Conservation (phyloP, 495 filamentous ascomycete species). For the Xylaria grammica region DNA sequence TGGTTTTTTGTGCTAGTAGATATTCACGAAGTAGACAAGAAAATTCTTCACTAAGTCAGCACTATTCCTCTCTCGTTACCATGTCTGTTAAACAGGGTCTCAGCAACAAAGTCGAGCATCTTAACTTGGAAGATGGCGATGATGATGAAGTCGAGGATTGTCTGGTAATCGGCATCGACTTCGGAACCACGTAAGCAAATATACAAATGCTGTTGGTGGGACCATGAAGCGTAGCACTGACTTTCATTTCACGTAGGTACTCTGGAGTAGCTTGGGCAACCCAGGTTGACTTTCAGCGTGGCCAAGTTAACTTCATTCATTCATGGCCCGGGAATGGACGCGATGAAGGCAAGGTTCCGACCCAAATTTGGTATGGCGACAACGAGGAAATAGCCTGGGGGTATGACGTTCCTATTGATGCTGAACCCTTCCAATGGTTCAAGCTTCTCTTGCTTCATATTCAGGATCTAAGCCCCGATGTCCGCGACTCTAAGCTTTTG, state of each 20-base stretch:
- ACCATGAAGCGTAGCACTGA: background rate
- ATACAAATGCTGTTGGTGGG: no score
- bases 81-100: no score
- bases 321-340: constrained; percentile 28
- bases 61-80: no score
- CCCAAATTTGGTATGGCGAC: constrained; percentile 27
- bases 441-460: constrained; percentile 35
- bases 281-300: constrained; percentile 19
- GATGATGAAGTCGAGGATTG: background rate
- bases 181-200: constrained; percentile 35
- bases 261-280: constrained; percentile 35
- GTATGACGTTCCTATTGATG: constrained; percentile 27
- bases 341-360: constrained; percentile 33
- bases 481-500: constrained; percentile 18
- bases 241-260: constrained; percentile 29
- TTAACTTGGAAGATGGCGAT: background rate
- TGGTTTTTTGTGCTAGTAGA: no score
- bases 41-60: no score
- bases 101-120: background rate
- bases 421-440: constrained; percentile 36
- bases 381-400: constrained; percentile 29
- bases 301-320: constrained; percentile 28
- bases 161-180: constrained; percentile 37
- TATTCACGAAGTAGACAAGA: no score
- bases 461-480: constrained; percentile 26